phyloP scores from a whole-genome alignment of 2,329 filamentous ascomycete genomes.

The Podosphaera aphanis region DNA sequence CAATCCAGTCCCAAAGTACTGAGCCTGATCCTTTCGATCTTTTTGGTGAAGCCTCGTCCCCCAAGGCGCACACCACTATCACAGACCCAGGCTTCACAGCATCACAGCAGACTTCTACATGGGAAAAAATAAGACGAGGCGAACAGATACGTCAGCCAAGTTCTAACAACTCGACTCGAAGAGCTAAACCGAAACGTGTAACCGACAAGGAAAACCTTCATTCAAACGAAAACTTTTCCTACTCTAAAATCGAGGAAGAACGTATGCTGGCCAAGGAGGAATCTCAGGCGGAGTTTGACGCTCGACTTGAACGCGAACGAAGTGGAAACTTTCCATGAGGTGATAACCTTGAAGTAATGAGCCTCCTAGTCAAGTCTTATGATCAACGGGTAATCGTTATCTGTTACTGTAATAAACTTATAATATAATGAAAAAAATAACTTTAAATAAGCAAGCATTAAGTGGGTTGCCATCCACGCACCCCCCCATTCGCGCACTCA shows the following conservation, averaged over 20 bases:
- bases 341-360: background rate
- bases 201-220: conserved; percentile 4
- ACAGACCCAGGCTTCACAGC: conserved; percentile 4
- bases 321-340: conserved; percentile 6
- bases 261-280: conserved; percentile 8
- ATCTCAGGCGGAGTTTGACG: conserved; percentile 16
- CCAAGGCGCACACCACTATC: conserved; percentile 7
- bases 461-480: too few relatives aligned
- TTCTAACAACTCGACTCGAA: background rate
- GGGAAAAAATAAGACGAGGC: conserved; percentile 14
- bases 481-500: too few relatives aligned
- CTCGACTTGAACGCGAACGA: conserved; percentile 14
- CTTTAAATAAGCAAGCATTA: too few relatives aligned
- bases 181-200: background rate
- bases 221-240: conserved; percentile 9
- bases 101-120: conserved; percentile 10
- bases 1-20: background rate
- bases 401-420: background rate
- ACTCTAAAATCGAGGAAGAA: conserved; percentile 9
- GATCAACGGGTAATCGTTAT: background rate
- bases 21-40: conserved; percentile 7
- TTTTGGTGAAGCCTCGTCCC: conserved; percentile 15
- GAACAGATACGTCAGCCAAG: conserved; percentile 5
- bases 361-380: background rate
- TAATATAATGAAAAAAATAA: too few relatives aligned